These are phyloP conservation scores for Peronospora tabacina DNA, from an alignment of 352 stramenopile species.

Conservation along the genomic window DNA sequence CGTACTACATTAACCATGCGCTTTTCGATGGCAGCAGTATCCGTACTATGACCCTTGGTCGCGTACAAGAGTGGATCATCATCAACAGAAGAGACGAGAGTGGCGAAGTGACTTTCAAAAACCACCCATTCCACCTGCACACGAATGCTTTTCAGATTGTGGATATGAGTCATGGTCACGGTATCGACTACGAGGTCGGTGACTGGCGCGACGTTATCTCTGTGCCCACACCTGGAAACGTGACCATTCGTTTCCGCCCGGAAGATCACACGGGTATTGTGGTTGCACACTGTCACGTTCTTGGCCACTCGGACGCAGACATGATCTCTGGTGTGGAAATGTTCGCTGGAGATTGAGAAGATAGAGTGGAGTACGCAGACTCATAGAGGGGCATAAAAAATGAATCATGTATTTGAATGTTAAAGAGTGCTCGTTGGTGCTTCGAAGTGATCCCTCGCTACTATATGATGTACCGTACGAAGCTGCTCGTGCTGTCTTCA, in stretches of 20 bases:
- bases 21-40: conserved; percentile 42
- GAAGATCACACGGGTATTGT: conserved; percentile 53
- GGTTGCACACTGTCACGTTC: conserved; percentile 74
- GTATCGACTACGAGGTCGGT: conserved; percentile 64
- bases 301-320: conserved; percentile 71
- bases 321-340: conserved; percentile 67
- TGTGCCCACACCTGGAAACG: conserved; percentile 64
- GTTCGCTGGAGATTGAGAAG: conserved; percentile 21
- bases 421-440: neutral
- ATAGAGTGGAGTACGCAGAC: neutral
- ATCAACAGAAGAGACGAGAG: conserved; percentile 44
- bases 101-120: conserved; percentile 40
- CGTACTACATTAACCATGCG: conserved; percentile 67
- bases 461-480: neutral
- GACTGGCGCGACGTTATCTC: conserved; percentile 80
- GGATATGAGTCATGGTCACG: conserved; percentile 51
- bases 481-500: neutral
- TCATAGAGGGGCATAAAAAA: neutral
- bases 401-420: conserved; percentile 3
- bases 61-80: conserved; percentile 71
- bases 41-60: conserved; percentile 43
- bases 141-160: conserved; percentile 83
- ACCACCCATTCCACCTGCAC: conserved; percentile 84
- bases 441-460: conserved; percentile 1
- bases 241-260: conserved; percentile 73